Evolutionary conservation across 805 yeast species (phyloP).

Genomic region (Sugiyamaella smithiae): DNA sequence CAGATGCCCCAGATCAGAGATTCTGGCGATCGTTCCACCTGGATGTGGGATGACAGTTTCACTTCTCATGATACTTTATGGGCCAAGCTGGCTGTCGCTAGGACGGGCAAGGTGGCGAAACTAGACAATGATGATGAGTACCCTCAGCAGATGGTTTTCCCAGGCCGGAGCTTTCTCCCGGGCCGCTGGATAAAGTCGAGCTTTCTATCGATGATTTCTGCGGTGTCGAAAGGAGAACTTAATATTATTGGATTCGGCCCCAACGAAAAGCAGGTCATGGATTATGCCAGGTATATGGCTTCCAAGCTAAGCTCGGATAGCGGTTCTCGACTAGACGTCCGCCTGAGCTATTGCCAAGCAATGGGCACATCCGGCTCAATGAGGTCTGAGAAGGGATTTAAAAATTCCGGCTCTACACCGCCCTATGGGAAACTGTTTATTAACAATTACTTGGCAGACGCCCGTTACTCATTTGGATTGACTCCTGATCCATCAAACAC

Average conservation of each 20-base stretch:
- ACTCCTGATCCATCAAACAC: conserved; percentile 6
- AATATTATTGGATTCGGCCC: conserved; percentile 12
- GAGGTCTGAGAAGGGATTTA: neutral
- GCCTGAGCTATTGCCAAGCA: conserved; percentile 9
- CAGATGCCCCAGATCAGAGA: conserved; percentile 12
- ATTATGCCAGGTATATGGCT: conserved; percentile 4
- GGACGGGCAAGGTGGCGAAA: neutral
- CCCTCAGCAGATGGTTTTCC: neutral
- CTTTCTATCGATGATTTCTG: neutral
- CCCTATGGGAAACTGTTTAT: neutral
- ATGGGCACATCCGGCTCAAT: neutral
- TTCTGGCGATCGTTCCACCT: neutral
- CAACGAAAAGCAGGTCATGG: conserved; percentile 9
- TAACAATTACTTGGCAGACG: conserved; percentile 5
- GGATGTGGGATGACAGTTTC: neutral
- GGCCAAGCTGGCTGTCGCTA: neutral
- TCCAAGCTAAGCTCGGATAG: neutral
- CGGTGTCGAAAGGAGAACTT: neutral
- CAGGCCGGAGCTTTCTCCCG: neutral
- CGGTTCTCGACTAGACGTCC: neutral
- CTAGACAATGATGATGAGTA: neutral
- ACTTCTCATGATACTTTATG: neutral
- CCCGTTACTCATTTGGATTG: conserved; percentile 7
- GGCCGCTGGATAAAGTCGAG: neutral
- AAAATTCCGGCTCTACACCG: neutral